Evolutionary conservation across 2,329 filamentous ascomycete species (phyloP).

Genomic region (Exophiala dermatitidis): DNA sequence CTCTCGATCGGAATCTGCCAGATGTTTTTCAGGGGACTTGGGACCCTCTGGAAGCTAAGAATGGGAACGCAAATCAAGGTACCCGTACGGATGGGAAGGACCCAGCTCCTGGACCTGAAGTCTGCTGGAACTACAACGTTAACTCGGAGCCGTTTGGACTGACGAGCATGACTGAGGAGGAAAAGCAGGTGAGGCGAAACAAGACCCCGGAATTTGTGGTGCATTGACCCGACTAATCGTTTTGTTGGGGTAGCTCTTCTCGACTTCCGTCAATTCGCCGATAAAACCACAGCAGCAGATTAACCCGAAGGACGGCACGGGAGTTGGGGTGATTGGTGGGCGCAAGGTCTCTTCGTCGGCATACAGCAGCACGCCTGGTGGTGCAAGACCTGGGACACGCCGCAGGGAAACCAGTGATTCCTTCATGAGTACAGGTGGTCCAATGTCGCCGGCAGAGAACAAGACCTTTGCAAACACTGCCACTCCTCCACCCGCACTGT

Average conservation of each 20-base stretch:
- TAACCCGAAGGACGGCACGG: slow-evolving; percentile 54
- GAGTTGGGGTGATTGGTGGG: slow-evolving; percentile 45
- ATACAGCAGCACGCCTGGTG: slow-evolving; percentile 68
- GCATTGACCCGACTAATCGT: slow-evolving; percentile 8
- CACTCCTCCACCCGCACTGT: slow-evolving; percentile 53
- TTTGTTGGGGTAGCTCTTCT: slow-evolving; percentile 57
- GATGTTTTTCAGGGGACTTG: slow-evolving; percentile 67
- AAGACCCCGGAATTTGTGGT: slow-evolving; percentile 8
- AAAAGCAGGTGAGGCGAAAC: slow-evolving; percentile 50
- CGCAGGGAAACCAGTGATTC: slow-evolving; percentile 79
- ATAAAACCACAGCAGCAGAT: slow-evolving; percentile 71
- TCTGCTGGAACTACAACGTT: slow-evolving; percentile 79
- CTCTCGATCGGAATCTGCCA: slow-evolving; percentile 54
- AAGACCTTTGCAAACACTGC: slow-evolving; percentile 47
- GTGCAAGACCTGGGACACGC: slow-evolving; percentile 65
- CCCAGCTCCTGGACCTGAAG: slow-evolving; percentile 70
- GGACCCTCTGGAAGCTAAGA: slow-evolving; percentile 61
- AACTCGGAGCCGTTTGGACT: slow-evolving; percentile 64
- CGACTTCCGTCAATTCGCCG: slow-evolving; percentile 83
- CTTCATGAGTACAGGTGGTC: slow-evolving; percentile 40
- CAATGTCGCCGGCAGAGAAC: slow-evolving; percentile 43
- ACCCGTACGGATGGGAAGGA: slow-evolving; percentile 69
- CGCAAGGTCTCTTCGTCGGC: slow-evolving; percentile 77
- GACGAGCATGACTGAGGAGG: slow-evolving; percentile 62
- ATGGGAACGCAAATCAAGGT: slow-evolving; percentile 57